A percentile compares a stretch with the other conserved stretches of the same genome.
Conservation (phyloP, 73 alveolate species). For the Paramecium tetraurelia region DNA sequence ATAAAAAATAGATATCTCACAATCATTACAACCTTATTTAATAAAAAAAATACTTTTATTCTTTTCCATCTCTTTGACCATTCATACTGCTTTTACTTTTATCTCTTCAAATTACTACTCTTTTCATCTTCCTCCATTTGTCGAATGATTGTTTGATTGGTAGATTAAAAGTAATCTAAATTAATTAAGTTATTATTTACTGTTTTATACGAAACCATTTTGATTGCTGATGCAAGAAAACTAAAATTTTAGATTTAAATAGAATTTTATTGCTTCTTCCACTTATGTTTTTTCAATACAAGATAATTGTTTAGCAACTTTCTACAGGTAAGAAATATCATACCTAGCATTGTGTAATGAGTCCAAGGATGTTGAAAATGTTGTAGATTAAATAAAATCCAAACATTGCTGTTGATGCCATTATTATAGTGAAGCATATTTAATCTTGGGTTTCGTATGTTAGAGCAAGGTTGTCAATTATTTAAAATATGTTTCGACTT, state of each 20-base stretch:
- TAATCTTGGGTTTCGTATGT: neutral
- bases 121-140: neutral
- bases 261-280: neutral
- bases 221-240: neutral
- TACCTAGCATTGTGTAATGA: neutral
- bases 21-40: neutral
- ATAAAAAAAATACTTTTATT: neutral
- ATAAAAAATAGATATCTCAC: neutral
- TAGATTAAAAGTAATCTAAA: neutral
- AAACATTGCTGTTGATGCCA: neutral
- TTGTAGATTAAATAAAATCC: neutral
- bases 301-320: neutral
- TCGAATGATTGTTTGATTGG: neutral
- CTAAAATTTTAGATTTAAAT: neutral
- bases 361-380: neutral
- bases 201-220: neutral
- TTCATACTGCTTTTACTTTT: neutral
- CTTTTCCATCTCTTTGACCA: neutral
- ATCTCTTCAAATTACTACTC: neutral
- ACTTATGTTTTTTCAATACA: neutral
- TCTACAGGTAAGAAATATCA: neutral
- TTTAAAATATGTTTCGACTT: neutral
- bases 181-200: neutral
- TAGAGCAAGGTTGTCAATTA: neutral
- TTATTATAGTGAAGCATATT: neutral